phyloP scores from a whole-genome alignment of 2,329 filamentous ascomycete genomes.

The Thelonectria blattea region DNA sequence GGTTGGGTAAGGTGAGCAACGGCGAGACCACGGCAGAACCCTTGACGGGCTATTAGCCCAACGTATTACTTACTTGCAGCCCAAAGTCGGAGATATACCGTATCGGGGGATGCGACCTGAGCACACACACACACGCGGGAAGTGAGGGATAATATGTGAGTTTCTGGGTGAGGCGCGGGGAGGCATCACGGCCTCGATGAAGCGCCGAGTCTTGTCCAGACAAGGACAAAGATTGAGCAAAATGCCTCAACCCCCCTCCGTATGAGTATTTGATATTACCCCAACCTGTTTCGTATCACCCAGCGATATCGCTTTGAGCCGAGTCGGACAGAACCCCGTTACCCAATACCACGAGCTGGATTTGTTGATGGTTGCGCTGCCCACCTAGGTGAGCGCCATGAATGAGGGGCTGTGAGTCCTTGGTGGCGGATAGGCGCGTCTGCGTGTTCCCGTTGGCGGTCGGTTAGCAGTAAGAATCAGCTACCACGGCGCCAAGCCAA shows the following conservation, averaged over 20 bases:
- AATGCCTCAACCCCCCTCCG: slow-evolving; percentile 36
- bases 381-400: slow-evolving; percentile 15
- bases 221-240: slow-evolving; percentile 21
- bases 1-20: slow-evolving; percentile 3
- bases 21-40: neutral
- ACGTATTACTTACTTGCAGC: slow-evolving; percentile 15
- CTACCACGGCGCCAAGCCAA: slow-evolving; percentile 11
- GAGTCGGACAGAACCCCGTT: slow-evolving; percentile 27
- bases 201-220: slow-evolving; percentile 20
- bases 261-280: slow-evolving; percentile 19
- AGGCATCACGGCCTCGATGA: neutral
- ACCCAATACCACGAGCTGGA: slow-evolving; percentile 33
- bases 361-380: slow-evolving; percentile 12
- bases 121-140: slow-evolving; percentile 5
- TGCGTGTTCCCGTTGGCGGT: slow-evolving; percentile 3
- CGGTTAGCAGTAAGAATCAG: slow-evolving; percentile 10
- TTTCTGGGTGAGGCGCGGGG: slow-evolving; percentile 1
- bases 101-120: slow-evolving; percentile 12
- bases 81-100: slow-evolving; percentile 14
- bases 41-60: slow-evolving; percentile 12
- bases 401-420: slow-evolving; percentile 16
- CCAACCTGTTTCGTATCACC: slow-evolving; percentile 31
- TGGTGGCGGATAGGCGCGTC: neutral
- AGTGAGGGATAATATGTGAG: slow-evolving; percentile 20
- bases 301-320: slow-evolving; percentile 26